A percentile compares a stretch with the other conserved stretches of the same genome.
Conservation (phyloP, 306 rosid genomes). For the Quercus alba region DNA sequence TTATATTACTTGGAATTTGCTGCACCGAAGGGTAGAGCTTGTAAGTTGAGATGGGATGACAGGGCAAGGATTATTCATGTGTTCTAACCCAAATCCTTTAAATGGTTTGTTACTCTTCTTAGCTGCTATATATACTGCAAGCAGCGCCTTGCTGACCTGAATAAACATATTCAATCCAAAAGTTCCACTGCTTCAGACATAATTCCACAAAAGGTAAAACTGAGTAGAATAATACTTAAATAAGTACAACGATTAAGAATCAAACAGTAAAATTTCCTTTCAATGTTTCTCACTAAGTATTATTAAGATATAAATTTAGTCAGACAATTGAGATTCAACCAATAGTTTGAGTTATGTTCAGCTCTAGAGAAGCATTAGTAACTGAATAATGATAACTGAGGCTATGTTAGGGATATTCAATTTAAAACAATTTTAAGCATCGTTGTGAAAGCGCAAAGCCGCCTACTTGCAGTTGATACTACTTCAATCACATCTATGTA, state of each 20-base stretch:
- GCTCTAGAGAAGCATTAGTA: background rate
- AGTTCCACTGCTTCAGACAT: slow-evolving; percentile 8
- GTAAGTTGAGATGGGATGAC: slow-evolving; percentile 63
- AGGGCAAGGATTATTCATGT: slow-evolving; percentile 76
- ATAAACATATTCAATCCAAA: slow-evolving; percentile 16
- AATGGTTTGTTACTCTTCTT: slow-evolving; percentile 66
- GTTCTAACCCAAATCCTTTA: slow-evolving; percentile 76
- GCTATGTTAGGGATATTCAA: background rate
- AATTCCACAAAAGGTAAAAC: background rate
- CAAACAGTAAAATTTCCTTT: background rate
- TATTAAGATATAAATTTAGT: background rate
- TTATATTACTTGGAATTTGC: slow-evolving; percentile 72
- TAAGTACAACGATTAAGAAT: background rate
- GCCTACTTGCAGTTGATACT: background rate
- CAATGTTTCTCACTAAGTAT: background rate
- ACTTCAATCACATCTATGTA: background rate
- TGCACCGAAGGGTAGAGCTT: slow-evolving; percentile 50
- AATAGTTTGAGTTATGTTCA: slow-evolving; percentile 1
- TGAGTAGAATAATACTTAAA: slow-evolving; percentile 8
- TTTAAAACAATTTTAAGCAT: background rate
- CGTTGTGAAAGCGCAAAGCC: background rate
- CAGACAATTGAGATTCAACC: background rate
- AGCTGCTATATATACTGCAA: slow-evolving; percentile 55
- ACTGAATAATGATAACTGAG: background rate
- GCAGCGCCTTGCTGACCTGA: slow-evolving; percentile 95